A percentile compares a stretch with the other conserved stretches of the same genome.
These are phyloP conservation scores for Phragmites australis DNA, from an alignment of 176 grass and related monocot species.

Conservation along the genomic window DNA sequence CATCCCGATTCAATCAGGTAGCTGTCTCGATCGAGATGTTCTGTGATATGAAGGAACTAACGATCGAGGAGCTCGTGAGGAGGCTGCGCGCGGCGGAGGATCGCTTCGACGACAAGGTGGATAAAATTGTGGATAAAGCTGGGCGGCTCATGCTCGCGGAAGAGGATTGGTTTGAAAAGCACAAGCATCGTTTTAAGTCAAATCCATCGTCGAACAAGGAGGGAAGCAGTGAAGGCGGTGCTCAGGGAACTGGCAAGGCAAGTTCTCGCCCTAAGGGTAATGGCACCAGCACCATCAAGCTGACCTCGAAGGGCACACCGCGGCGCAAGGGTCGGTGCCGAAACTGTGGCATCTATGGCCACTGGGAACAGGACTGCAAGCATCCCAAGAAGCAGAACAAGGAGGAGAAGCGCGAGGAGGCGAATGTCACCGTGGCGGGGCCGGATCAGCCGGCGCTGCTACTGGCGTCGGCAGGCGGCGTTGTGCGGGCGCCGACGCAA, in stretches of 20 bases:
- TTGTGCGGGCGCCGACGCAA: neutral
- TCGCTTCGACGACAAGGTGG: neutral
- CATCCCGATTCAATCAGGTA: neutral
- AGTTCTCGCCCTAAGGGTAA: neutral
- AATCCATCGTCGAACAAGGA: neutral
- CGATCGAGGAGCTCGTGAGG: neutral
- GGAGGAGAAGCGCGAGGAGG: neutral
- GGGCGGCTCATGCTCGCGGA: neutral
- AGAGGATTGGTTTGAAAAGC: neutral
- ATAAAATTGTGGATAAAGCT: neutral
- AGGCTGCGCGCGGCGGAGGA: neutral
- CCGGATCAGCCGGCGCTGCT: neutral
- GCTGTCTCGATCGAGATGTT: neutral
- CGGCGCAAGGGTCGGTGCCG: neutral
- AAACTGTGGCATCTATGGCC: neutral
- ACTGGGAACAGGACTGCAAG: neutral
- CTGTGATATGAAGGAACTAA: neutral
- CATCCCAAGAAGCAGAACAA: neutral
- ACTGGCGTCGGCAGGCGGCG: neutral
- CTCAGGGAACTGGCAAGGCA: neutral
- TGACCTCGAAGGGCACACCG: neutral
- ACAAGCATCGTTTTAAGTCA: neutral
- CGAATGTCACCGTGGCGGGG: neutral
- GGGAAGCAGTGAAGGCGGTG: neutral
- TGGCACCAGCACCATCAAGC: neutral